phyloP scores from a whole-genome alignment of 306 rosid species.

The Hippophae rhamnoides region DNA sequence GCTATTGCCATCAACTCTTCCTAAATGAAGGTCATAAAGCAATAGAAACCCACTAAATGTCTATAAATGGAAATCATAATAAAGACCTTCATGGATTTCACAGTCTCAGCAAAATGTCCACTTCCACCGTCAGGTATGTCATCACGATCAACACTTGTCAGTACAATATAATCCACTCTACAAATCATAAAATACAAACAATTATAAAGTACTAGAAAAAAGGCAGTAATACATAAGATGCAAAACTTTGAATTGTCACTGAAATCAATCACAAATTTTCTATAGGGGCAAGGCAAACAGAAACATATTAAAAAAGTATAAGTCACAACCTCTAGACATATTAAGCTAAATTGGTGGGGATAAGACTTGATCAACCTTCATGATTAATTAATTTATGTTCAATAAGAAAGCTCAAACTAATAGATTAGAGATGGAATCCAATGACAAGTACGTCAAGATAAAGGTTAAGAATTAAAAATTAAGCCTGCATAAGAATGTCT shows the following conservation, averaged over 20 bases:
- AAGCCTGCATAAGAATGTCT: too few species aligned
- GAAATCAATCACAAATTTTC: too few species aligned
- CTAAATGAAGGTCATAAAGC: neutral
- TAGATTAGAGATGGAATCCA: too few species aligned
- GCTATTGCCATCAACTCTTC: neutral
- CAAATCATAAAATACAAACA: conserved; percentile 10
- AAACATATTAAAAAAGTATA: too few species aligned
- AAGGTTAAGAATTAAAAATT: too few species aligned
- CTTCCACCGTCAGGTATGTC: conserved; percentile 99
- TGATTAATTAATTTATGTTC: too few species aligned
- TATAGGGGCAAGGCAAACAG: too few species aligned
- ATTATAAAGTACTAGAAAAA: neutral
- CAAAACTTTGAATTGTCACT: neutral
- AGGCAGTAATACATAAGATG: neutral
- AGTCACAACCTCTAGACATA: too few species aligned
- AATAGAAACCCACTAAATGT: conserved; percentile 9
- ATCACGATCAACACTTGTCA: conserved; percentile 95
- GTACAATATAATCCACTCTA: conserved; percentile 80
- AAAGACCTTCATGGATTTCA: conserved; percentile 75
- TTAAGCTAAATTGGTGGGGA: too few species aligned
- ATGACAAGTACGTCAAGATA: too few species aligned
- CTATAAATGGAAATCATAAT: conserved; percentile 9
- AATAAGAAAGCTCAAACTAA: too few species aligned
- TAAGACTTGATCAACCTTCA: too few species aligned
- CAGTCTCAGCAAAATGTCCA: conserved; percentile 88